Base-by-base conservation (phyloP, 2,329 filamentous ascomycete species). In the Lasiodiplodia theobromae region DNA sequence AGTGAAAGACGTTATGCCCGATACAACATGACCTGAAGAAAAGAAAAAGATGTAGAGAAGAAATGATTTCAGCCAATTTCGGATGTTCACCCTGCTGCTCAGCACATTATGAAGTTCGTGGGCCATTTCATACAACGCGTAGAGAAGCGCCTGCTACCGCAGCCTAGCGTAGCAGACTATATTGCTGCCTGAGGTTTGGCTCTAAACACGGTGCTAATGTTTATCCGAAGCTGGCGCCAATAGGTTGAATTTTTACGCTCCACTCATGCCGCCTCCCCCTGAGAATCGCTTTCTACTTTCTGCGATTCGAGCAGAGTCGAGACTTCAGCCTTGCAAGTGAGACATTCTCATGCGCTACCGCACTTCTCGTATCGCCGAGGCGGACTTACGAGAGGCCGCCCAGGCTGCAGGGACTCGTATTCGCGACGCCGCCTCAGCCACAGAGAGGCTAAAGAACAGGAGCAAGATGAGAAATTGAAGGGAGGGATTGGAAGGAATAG, bases 21-120 rank as follows among this genome's bases (percentile, higher is more conserved):
- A 23, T 40, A 25, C 12, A 10, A 23, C 23, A 47, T 25, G 23
- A 58, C 31, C n/a, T 18, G 18, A 34, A n/a, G 28, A 16, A 57
- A 53, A 38, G 21, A 34, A 57, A 34, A 38, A 57, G 31, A 57
- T 23, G 54, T 57, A 57, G 54, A 60, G 40, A 60, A 60, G 56
- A 60, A 44, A 60, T 47, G 56, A 37, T 44, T 60, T 31, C 40
- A 18, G 34, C 37, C 10, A 31, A 18, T 56, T 56, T 56, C 52
- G 52, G 52, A 56, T 56, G 44, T 47, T n/a, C n/a, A 47, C 44
- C 44, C 31, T 34, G 31, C 28, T 28, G 28, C 28, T 47, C 7
- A 10, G 3, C 44, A 10, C 8, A 10, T 34, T 8, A 44, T 44
- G 40, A 18, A 44, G 4, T n/a, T 18, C 3, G 40, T 10, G 40